Conservation (phyloP, 2,329 filamentous ascomycete genomes). For the Diaporthe vexans region DNA sequence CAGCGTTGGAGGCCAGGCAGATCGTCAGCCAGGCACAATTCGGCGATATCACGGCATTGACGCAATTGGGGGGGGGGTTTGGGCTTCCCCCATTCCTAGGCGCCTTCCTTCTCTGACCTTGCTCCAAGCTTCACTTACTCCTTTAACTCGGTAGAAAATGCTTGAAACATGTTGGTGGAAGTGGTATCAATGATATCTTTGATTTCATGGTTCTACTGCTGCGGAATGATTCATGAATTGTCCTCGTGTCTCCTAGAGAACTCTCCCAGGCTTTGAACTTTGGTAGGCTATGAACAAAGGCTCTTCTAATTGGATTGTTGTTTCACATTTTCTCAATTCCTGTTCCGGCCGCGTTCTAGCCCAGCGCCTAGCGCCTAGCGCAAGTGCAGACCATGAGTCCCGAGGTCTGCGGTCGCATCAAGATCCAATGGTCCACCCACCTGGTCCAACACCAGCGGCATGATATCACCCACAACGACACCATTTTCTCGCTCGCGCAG, state of each 20-base stretch:
- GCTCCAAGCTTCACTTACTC: neutral
- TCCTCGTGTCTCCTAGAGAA: neutral
- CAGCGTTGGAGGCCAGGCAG: neutral
- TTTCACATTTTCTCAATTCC: neutral
- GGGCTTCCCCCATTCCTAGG: neutral
- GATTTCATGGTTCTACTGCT: neutral
- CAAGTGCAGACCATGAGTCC: neutral
- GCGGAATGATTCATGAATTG: neutral
- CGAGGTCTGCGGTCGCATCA: neutral
- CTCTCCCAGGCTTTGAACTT: neutral
- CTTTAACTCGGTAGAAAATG: neutral
- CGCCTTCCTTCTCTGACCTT: neutral
- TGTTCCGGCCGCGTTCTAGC: neutral
- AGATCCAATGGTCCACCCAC: neutral
- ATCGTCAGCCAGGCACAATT: constrained; percentile 23
- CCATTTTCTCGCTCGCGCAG: neutral
- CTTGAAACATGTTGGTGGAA: neutral
- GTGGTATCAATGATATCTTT: neutral
- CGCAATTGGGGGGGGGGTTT: neutral
- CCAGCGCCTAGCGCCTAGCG: neutral
- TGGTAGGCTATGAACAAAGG: neutral
- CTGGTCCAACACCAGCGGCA: neutral
- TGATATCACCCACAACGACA: neutral
- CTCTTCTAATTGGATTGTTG: neutral
- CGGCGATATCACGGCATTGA: constrained; percentile 37